Percentiles rank a stretch among this genome's conserved stretches.
phyloP scores from a whole-genome alignment of 2,329 filamentous ascomycete genomes.

The Apiospora malaysiana region DNA sequence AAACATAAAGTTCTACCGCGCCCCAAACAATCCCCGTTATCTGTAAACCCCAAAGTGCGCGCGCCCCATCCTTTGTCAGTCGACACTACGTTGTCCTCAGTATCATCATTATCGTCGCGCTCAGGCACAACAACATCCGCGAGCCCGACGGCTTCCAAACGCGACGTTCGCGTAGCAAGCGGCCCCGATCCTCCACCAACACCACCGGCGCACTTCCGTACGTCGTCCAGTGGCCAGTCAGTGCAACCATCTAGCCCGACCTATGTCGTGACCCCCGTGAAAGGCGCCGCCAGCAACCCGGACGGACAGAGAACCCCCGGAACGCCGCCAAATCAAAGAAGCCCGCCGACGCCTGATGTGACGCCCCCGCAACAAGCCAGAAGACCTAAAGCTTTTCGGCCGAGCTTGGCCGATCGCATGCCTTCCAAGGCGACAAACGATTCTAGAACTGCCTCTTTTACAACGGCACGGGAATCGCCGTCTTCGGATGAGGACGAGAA shows the following conservation, averaged over 20 bases:
- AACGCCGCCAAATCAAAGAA: conserved; percentile 69
- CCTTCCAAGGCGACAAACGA: conserved; percentile 61
- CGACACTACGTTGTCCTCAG: conserved; percentile 19
- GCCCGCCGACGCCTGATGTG: conserved; percentile 76
- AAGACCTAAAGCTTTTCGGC: conserved; percentile 53
- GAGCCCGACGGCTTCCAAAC: not conserved
- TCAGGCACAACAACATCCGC: not conserved
- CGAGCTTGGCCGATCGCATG: conserved; percentile 53
- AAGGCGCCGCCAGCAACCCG: conserved; percentile 45
- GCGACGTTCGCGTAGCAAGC: conserved; percentile 41
- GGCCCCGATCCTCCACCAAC: conserved; percentile 65
- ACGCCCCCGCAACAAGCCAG: conserved; percentile 67
- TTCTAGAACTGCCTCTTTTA: conserved; percentile 73
- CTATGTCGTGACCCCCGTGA: conserved; percentile 45
- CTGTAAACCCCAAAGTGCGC: conserved; percentile 18
- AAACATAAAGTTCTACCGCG: conserved; percentile 48
- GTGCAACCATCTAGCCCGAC: conserved; percentile 50
- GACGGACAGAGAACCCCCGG: conserved; percentile 47
- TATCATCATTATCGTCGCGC: not conserved
- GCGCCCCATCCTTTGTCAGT: conserved; percentile 20
- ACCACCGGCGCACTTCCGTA: conserved; percentile 65
- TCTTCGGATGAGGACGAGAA: conserved; percentile 63
- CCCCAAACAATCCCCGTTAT: conserved; percentile 35
- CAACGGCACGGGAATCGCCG: conserved; percentile 70
- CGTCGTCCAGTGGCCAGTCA: conserved; percentile 59